Evolutionary conservation across 2,329 filamentous ascomycete genomes (phyloP), one percentile per base, ranked within the genome.

Genomic region (Colletotrichum phormii): DNA sequence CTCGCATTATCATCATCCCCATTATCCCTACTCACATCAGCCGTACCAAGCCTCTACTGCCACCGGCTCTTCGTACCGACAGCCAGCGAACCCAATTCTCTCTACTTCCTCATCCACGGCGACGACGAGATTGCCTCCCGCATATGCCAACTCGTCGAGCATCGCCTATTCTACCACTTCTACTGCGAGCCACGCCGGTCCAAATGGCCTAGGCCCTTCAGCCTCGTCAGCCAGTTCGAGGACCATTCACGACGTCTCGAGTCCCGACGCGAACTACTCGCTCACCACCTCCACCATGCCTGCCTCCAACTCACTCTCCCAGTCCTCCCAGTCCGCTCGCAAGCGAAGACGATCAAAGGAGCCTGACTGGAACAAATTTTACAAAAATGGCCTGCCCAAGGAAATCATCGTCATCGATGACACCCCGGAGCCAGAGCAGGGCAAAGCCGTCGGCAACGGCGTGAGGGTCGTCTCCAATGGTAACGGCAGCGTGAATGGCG

Each of bases 391-490:
- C 4, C 84, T 95, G 31, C 94, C 94, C 29, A 93, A 94, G 80
- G 94, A 97, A 84, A 91, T 97, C 79, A 96, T 97, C 79, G 91
- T 96, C 78, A 97, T 97, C 78, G 91, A 93, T 75, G 92, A 95
- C 81, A 91, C 90, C 5, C 93, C 93, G 64, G 88, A 89, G 71
- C 87, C 88, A 68, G 86, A 74, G 49, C 60, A 67, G 7, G 73
- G 73, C 54, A 70, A 89, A 71, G 77, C 81, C 60, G 81, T 83
- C 66, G 82, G 71, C 68, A 73, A 83, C n/a, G 76, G 80, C 63
- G 81, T 82, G 51, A 86, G 83, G 78, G 80, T 85, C 33, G 80
- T 81, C 69, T 77, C 78, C 51, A 83, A 80, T 74, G 80, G 80
- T 74, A 76, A 73, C 71, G 78, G 78, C 65, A 79, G 18, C 18